Base-by-base conservation (phyloP, 805 yeast species). In the Wickerhamomyces bisporus region DNA sequence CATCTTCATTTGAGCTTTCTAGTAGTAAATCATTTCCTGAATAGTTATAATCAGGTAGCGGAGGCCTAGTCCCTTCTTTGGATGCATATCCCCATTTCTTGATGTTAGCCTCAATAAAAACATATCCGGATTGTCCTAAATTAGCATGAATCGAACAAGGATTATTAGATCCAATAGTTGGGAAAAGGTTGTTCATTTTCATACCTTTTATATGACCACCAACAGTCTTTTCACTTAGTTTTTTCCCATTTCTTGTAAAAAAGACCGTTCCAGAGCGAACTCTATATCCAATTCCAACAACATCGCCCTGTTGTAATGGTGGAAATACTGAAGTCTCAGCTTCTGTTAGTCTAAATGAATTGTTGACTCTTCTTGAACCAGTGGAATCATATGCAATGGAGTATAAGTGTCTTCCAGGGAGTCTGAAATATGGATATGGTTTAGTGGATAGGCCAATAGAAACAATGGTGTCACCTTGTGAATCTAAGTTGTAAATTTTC, bases 241-340 rank as follows among this genome's bases (percentile, higher is more conserved):
- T 87, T 57, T 87, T 87, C 21, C 98, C 98, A 52, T 93, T 93
- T 48, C 96, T 73, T 0, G 98, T 93, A 68, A 89, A 93, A 53
- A 93, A 93, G 0, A 93, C 73, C 0, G 95, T 80, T 2, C 97
- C 95, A 14, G 86, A 70, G 32, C 87, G 69, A 3, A 86, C 78
- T 42, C 91, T 72, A 55, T 86, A 84, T 0, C 98, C 98, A 21
- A 91, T 76, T 2, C 98, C 98, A 12, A 93, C 71, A 24, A 93
- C 94, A 59, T 93, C 98, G 23, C 97, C 97, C 46, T 83, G 79
- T 26, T 76, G 71, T 33, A 81, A 61, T 18, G 59, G 49, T 0
- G 95, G 91, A 41, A 78, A 71, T 52, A 80, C 49, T 48, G 73
- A 43, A 55, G 72, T 43, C 57, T 86, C 61, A 49, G 64, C 52